Base-by-base conservation (phyloP, 2,329 filamentous ascomycete species). In the Fusarium stilboides region DNA sequence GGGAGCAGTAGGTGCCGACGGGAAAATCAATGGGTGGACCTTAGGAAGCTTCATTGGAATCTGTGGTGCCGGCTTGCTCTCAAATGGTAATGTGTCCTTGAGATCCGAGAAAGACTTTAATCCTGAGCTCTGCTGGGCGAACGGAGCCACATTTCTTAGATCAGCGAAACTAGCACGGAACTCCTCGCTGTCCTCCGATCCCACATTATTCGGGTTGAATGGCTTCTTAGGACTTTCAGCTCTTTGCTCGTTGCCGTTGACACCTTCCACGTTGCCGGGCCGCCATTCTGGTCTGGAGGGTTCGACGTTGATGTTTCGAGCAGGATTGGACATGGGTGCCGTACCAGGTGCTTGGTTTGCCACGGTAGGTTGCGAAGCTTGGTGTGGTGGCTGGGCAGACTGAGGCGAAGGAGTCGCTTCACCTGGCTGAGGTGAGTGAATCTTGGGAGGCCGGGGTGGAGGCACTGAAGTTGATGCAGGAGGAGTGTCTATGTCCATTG, bases 401-500 rank as follows among this genome's bases (percentile, higher is more conserved):
- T 65, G 68, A 3, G 68, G 64, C 26, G 68, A 52, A 40, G 59
- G 56, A 8, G 55, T 69, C 3, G 50, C 24, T 22, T 62, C 68
- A 10, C 39, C 26, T 26, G 54, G 56, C 9, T 59, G 67, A 19
- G 61, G 63, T 15, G 69, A 72, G 10, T 51, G 62, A 8, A 69
- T 40, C 46, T 69, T 69, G 2, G 67, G 67, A 31, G 66, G 69
- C 6, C 66, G 69, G 24, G 69, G 66, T 13, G 71, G 62, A 39
- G 71, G 71, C 42, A 57, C 57, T 2, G 68, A 58, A 14, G 56
- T 65, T 31, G 56, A 36, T 73, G 61, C 69, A 36, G 74, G 77
- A 51, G 87, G 86, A 6, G 86, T 83, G 71, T 91, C 89, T 51
- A 91, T 89, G 67, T 91, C 89, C 89, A 91, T 91, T 15, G 88